Conservation (phyloP, 345 rosid species). For the Brassica rapa region DNA sequence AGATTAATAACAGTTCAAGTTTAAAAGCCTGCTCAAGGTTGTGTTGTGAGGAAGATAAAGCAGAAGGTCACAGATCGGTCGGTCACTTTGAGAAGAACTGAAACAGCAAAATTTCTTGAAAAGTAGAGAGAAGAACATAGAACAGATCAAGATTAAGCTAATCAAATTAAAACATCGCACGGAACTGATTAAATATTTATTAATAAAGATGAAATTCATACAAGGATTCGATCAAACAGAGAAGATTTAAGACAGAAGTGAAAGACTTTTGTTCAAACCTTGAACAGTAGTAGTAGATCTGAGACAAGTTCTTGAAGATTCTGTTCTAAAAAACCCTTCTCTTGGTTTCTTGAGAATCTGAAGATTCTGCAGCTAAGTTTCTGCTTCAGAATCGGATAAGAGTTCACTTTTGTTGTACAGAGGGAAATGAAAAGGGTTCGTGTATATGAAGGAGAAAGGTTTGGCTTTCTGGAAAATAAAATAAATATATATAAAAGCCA, state of each 20-base stretch:
- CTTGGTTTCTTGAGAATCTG: slow-evolving; percentile 13
- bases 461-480: slow-evolving; percentile 17
- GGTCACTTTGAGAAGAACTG: neutral
- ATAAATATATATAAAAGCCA: neutral
- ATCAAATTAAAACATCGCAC: neutral
- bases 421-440: slow-evolving; percentile 31
- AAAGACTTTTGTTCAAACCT: slow-evolving; percentile 29
- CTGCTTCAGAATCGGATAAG: slow-evolving; percentile 43
- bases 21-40: neutral
- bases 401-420: slow-evolving; percentile 29
- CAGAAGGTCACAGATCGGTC: slow-evolving; percentile 28
- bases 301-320: slow-evolving; percentile 16
- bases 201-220: slow-evolving; percentile 10
- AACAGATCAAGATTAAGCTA: slow-evolving; percentile 9
- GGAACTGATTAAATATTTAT: neutral
- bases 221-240: slow-evolving; percentile 24
- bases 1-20: neutral
- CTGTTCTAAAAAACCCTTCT: neutral
- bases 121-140: neutral
- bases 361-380: slow-evolving; percentile 38
- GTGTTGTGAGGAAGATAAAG: neutral
- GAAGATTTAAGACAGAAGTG: neutral
- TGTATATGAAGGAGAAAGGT: slow-evolving; percentile 40
- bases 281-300: slow-evolving; percentile 32
- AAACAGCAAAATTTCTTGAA: slow-evolving; percentile 7